Evolutionary conservation across 2,329 filamentous ascomycete genomes (phyloP).

Genomic region (Meredithiella fracta): DNA sequence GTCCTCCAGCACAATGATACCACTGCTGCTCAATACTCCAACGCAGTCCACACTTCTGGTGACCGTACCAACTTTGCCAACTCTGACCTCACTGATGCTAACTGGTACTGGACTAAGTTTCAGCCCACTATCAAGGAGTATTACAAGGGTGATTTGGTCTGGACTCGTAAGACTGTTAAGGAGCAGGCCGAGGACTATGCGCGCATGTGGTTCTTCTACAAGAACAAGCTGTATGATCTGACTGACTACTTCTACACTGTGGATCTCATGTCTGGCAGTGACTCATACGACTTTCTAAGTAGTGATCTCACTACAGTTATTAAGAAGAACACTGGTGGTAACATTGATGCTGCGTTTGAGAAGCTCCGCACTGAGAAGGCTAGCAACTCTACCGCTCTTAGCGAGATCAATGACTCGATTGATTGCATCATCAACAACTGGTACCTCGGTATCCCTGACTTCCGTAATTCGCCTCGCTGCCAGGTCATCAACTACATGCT

Average conservation of each 20-base stretch:
- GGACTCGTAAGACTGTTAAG: constrained; percentile 40
- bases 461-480: constrained; percentile 59
- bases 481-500: constrained; percentile 84
- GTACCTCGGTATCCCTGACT: constrained; percentile 70
- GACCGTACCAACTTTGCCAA: constrained; percentile 35
- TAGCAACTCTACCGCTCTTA: constrained; percentile 34
- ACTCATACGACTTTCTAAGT: constrained; percentile 57
- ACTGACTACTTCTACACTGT: constrained; percentile 80
- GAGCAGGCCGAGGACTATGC: constrained; percentile 48
- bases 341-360: constrained; percentile 55
- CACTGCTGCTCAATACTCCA: constrained; percentile 25
- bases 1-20: constrained; percentile 50
- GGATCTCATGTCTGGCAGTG: constrained; percentile 35
- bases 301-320: constrained; percentile 48
- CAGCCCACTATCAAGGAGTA: constrained; percentile 66
- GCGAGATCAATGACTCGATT: constrained; percentile 45
- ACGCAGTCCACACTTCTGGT: constrained; percentile 57
- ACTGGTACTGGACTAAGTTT: constrained; percentile 69
- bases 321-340: constrained; percentile 57
- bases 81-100: constrained; percentile 40
- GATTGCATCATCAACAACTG: constrained; percentile 73
- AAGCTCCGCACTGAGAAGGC: constrained; percentile 30
- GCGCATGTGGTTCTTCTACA: constrained; percentile 66
- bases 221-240: constrained; percentile 67
- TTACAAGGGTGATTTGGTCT: constrained; percentile 77